A percentile compares a stretch with the other conserved stretches of the same genome.
These are phyloP conservation scores for Solanum arcanum DNA, from an alignment of 257 asterid species.

Conservation along the genomic window DNA sequence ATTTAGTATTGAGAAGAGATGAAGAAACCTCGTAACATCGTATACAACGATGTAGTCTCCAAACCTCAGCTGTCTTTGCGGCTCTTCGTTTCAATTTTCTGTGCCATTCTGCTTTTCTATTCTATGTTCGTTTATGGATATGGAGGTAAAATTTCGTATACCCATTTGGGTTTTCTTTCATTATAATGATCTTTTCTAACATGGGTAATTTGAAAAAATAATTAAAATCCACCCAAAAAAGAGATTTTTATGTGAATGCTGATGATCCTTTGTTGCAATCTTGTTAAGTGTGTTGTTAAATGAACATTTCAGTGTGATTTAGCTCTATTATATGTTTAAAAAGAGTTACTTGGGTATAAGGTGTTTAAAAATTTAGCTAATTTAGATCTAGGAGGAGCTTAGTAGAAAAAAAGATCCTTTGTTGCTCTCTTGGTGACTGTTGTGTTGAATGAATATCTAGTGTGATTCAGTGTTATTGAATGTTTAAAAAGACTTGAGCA, in stretches of 20 bases:
- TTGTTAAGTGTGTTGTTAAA: background rate
- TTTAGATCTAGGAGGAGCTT: background rate
- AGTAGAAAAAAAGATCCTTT: background rate
- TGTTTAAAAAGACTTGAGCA: background rate
- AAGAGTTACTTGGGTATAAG: background rate
- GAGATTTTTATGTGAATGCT: background rate
- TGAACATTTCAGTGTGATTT: background rate
- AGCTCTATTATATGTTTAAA: background rate
- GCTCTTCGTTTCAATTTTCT: slow-evolving; percentile 50
- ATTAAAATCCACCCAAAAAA: background rate
- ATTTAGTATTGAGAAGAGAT: slow-evolving; percentile 27
- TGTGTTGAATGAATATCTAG: background rate
- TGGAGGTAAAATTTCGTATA: slow-evolving; percentile 32
- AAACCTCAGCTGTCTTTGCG: slow-evolving; percentile 33
- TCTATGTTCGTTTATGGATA: slow-evolving; percentile 44
- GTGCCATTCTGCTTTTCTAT: slow-evolving; percentile 33
- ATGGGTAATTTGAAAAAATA: background rate
- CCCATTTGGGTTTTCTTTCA: background rate
- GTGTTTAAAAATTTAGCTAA: background rate
- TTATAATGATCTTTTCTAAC: background rate
- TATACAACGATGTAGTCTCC: slow-evolving; percentile 8
- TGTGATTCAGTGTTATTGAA: background rate
- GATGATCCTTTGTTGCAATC: background rate
- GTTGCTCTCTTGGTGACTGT: background rate
- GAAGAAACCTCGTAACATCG: slow-evolving; percentile 27